Conservation (phyloP, 2,329 filamentous ascomycete species). For the Balansia obtecta region DNA sequence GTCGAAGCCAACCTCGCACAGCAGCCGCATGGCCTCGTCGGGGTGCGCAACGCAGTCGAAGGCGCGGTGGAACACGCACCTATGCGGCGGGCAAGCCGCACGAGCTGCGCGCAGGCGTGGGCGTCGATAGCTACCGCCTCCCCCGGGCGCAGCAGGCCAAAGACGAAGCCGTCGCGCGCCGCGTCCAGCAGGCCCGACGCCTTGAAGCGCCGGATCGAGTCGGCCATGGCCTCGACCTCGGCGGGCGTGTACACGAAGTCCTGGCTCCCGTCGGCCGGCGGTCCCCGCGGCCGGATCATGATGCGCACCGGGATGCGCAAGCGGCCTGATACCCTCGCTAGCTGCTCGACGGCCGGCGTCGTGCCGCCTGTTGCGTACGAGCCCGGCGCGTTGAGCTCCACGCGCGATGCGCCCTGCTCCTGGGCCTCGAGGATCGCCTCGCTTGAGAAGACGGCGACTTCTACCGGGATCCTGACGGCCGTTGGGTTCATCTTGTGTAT, state of each 20-base stretch:
- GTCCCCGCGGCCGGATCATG: constrained; percentile 39
- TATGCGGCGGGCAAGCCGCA: constrained; percentile 28
- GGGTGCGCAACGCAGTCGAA: constrained; percentile 34
- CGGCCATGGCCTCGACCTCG: constrained; percentile 33
- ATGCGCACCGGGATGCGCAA: constrained; percentile 32
- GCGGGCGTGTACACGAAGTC: constrained; percentile 37
- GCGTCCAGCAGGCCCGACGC: constrained; percentile 23
- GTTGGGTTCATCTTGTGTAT: no score
- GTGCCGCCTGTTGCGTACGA: constrained; percentile 40
- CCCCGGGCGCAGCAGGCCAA: constrained; percentile 29
- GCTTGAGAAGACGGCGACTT: constrained; percentile 42
- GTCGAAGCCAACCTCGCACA: constrained; percentile 33
- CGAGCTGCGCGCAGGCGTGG: constrained; percentile 26
- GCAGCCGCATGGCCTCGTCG: constrained; percentile 16
- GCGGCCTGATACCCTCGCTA: constrained; percentile 17
- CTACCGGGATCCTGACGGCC: constrained; percentile 22
- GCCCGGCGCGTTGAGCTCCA: constrained; percentile 40
- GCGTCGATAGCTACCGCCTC: constrained; percentile 25
- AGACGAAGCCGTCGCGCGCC: constrained; percentile 41
- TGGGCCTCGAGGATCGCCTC: constrained; percentile 26
- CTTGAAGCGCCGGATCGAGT: constrained; percentile 25
- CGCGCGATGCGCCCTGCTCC: constrained; percentile 30
- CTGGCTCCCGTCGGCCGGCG: constrained; percentile 7
- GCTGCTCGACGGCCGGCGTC: constrained; percentile 32
- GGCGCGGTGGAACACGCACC: constrained; percentile 43